Base-by-base conservation (phyloP, 1,284 basidiomycete genomes). In the Phellinidium pouzarii region DNA sequence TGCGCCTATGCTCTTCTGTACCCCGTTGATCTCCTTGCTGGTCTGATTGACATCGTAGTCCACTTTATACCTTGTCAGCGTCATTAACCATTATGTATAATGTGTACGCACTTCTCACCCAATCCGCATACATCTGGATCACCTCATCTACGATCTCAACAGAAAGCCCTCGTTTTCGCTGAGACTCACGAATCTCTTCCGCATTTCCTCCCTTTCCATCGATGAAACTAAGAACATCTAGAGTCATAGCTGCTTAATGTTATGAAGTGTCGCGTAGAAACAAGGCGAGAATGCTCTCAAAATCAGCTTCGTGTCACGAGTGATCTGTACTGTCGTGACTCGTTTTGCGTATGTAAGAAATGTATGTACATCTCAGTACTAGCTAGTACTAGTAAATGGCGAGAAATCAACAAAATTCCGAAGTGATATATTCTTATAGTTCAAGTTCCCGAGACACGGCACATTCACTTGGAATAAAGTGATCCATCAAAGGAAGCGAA, bases 141-240 rank as follows among this genome's bases (percentile, higher is more conserved):
- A 98, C 83, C 68, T 98, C 89, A 70, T 97, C 94, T 11, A 98
- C 94, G 59, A 97, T 69, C 69, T 94, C 92, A 44, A 91, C 89
- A 22, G 87, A 78, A 43, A 92, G 86, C 5, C 89, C 89, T 40
- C 96, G 82, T 72, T 94, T 95, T 66, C 84, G 78, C 73, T 99
- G 94, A 12, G 93, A 96, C 64, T 94, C 92, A 58, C 87, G 77
- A 61, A 99, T 94, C 64, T 87, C 78, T 61, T 91, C 85, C n/a
- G 94, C 85, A 72, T 97, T 91, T 46, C 95, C 96, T 36, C 95
- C 96, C 67, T 94, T 95, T 71, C 75, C 82, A 64, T 87, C 82
- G 59, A 91, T 86, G 60, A 91, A 91, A 53, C 75, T 76, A 6
- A 81, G 72, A n/a, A 90, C 73, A 72, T 91, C 87, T 57, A 91